Evolutionary conservation across 306 rosid species (phyloP).

Genomic region (Begonia peltatifolia): DNA sequence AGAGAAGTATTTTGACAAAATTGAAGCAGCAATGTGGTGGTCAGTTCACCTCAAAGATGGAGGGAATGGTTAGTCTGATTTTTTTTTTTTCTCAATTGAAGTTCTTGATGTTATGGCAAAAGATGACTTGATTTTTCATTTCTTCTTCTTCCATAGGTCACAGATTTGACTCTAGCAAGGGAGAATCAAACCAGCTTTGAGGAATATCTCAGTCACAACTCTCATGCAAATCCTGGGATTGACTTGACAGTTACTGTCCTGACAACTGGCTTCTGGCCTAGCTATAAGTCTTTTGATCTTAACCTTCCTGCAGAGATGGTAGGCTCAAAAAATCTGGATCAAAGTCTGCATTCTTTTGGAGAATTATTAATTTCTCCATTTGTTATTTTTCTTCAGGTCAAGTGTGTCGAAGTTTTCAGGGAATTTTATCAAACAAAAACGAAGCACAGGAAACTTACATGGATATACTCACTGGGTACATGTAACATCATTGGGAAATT

Average conservation of each 20-base stretch:
- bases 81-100: slow-evolving; percentile 1
- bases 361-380: slow-evolving; percentile 1
- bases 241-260: slow-evolving; percentile 41
- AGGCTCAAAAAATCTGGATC: background rate
- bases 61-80: slow-evolving; percentile 29
- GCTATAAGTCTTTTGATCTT: slow-evolving; percentile 41
- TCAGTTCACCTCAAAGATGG: slow-evolving; percentile 47
- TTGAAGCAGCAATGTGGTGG: slow-evolving; percentile 45
- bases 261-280: slow-evolving; percentile 46
- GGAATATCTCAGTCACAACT: slow-evolving; percentile 26
- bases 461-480: slow-evolving; percentile 39
- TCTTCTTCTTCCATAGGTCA: slow-evolving; percentile 17
- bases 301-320: slow-evolving; percentile 44
- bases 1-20: slow-evolving; percentile 40
- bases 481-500: slow-evolving; percentile 37
- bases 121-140: slow-evolving; percentile 1
- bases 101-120: slow-evolving; percentile 1
- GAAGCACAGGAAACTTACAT: slow-evolving; percentile 39
- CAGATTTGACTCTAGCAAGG: slow-evolving; percentile 38
- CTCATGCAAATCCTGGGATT: slow-evolving; percentile 26
- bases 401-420: slow-evolving; percentile 33
- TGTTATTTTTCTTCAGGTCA: slow-evolving; percentile 17
- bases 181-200: slow-evolving; percentile 36
- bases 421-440: slow-evolving; percentile 39
- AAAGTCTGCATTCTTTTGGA: background rate